These are phyloP conservation scores for Sarocladiaceae sp. DNA, from an alignment of 2,329 filamentous ascomycete genomes.

Conservation along the genomic window DNA sequence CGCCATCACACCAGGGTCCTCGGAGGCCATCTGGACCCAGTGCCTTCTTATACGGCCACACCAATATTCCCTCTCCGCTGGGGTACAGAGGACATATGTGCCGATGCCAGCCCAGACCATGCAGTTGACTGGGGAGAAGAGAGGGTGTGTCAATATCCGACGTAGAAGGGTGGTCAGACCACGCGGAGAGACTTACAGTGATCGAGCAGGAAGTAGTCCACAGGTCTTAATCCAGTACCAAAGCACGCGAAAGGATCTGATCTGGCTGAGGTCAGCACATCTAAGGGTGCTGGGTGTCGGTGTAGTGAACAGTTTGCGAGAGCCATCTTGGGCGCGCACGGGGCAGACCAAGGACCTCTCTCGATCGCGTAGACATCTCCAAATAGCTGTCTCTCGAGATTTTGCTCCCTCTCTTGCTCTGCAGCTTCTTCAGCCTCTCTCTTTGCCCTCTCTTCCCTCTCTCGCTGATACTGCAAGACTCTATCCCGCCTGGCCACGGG, in stretches of 20 bases:
- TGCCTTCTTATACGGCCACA: conserved; percentile 12
- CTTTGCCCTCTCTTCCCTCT: no score
- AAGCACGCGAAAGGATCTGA: conserved; percentile 12
- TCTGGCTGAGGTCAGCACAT: not conserved
- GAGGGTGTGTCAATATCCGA: not conserved
- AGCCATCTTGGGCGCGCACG: not conserved
- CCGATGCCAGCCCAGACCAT: conserved; percentile 7
- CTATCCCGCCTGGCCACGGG: conserved; percentile 10
- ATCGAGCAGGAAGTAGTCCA: conserved; percentile 14
- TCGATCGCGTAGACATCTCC: no score
- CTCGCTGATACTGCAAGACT: conserved; percentile 13
- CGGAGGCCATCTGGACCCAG: conserved; percentile 16
- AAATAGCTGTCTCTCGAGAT: no score
- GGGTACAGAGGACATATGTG: conserved; percentile 8
- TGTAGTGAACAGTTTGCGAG: not conserved
- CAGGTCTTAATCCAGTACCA: not conserved
- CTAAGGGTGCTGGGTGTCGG: not conserved
- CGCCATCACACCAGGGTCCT: conserved; percentile 18
- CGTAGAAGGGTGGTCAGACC: not conserved
- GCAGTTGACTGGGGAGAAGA: conserved; percentile 1
- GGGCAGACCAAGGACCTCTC: not conserved
- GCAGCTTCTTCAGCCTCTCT: no score
- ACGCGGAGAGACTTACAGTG: conserved; percentile 15
- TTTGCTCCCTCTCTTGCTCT: no score
- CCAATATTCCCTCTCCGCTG: conserved; percentile 10